Percentiles rank a stretch among this genome's conserved stretches.
phyloP scores from a whole-genome alignment of 202 grass and related monocot genomes.

The Schoenoplectus triqueter region DNA sequence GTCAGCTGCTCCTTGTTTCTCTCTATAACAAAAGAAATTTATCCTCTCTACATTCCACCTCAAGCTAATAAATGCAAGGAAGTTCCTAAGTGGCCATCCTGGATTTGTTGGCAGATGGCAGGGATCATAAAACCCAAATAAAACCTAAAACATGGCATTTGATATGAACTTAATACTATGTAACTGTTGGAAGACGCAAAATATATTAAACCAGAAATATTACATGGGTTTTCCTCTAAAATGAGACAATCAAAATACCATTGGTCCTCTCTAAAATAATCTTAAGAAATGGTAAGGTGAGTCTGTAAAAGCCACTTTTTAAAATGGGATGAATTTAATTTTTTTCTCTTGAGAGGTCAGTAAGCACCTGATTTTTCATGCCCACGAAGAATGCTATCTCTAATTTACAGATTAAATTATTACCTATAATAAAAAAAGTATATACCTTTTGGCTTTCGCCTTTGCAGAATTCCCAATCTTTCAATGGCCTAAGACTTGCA shows the following conservation, averaged over 20 bases:
- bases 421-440: background rate
- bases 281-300: no score
- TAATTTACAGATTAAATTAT: background rate
- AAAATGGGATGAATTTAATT: no score
- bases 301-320: no score
- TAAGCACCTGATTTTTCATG: background rate
- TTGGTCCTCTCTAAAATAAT: no score
- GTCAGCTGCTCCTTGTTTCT: constrained; percentile 55
- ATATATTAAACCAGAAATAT: constrained; percentile 24
- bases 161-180: constrained; percentile 14
- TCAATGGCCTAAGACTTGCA: constrained; percentile 64
- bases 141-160: constrained; percentile 51
- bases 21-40: constrained; percentile 83
- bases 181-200: constrained; percentile 19
- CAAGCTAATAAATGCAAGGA: constrained; percentile 63
- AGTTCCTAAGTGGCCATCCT: constrained; percentile 88
- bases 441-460: constrained; percentile 64
- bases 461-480: constrained; percentile 69
- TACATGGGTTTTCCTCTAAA: background rate
- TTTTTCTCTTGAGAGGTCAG: no score
- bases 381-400: background rate
- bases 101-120: constrained; percentile 52
- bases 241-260: background rate
- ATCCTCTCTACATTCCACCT: constrained; percentile 66
- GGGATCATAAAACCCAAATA: constrained; percentile 97